Base-by-base conservation (phyloP, 371 early-diverging fungal genomes). In the Rhizopus microsporus region DNA sequence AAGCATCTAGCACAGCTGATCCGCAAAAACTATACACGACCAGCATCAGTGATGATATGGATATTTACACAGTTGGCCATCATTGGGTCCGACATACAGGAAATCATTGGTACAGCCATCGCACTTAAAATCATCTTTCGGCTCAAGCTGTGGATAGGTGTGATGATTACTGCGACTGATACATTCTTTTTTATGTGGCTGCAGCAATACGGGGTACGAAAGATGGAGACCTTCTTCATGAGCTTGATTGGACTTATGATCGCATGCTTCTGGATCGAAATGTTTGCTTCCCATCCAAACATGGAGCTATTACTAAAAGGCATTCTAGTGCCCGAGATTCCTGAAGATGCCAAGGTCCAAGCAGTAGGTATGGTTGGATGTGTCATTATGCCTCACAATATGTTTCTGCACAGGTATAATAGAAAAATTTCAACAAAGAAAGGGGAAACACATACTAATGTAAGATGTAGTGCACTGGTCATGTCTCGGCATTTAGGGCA, bases 351-450 rank as follows among this genome's bases (percentile, higher is more conserved):
- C 5, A 69, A 74, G 3, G 78, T 86, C 7, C 85, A 86, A 66
- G 88, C 88, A 1, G 86, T 87, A 12, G 88, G 86, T 29, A 86
- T 88, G 67, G 59, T 89, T 23, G 90, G 90, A 2, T 85, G 84
- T 9, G 81, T 87, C 0, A 75, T 90, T 38, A 90, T 90, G 91
- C 91, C 91, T 0, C 91, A 90, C 64, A 88, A 90, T 60, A 78
- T 90, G 65, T 90, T 78, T 59, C 67, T 90, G 54, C 91, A 90
- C 55, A 74, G 74, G 78, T 74, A 73, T 62, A 46, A 4, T 38
- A 29, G 48, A 30, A 33, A 23, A 23, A 2, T 23, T 23, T 23
- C 9, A 45, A 40, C 44, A 40, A 58, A 43, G 2, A 34, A 16
- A 44, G 4, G 5, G 12, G 2, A 56, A 10, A n/a, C 38, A n/a